Evolutionary conservation across 441 rosid genomes (phyloP), one percentile per base, ranked within the genome.

Genomic region (Adansonia gregorii): DNA sequence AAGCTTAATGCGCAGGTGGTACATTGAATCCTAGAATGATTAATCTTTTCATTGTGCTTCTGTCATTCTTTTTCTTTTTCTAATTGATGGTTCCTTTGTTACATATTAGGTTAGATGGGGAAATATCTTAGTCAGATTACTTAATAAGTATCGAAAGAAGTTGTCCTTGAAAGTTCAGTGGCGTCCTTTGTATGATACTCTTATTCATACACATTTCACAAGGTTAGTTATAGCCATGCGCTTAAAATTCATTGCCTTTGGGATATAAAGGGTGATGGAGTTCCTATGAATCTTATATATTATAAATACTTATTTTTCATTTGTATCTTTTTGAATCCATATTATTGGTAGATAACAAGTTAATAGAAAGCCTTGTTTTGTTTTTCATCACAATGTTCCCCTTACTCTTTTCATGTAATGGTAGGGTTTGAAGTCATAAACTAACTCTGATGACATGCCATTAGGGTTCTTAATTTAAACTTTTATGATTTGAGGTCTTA

Each of bases 91-190:
- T 81, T 67, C 67, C 59, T 80, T 35, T 78, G 68, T 56, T 77
- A 80, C 85, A 54, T 66, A 79, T 85, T 84, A 96, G 99, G 98
- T 94, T 87, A 89, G 99, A 87, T 97, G 99, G 99, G 97, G 99
- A 83, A 86, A 87, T 85, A 69, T 91, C 74, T 82, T 93, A 86
- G 94, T 91, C 79, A 91, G 90, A 84, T 61, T 94, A 80, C 91
- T 94, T 76, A 94, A 92, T 82, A 92, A 88, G 85, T 92, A 88
- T 68, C 90, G 91, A 52, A 93, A 89, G 88, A 92, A 89, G 89
- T 81, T 97, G 89, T 79, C 89, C 75, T 77, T 94, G 86, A 88
- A 86, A 85, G 85, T 93, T 64, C 91, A 85, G 76, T 97, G 99
- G 99, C 90, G 92, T 80, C 99, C 98, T 75, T 84, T 97, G 75